phyloP scores from a whole-genome alignment of 352 stramenopile genomes.

The Globisporangium mamillatum region DNA sequence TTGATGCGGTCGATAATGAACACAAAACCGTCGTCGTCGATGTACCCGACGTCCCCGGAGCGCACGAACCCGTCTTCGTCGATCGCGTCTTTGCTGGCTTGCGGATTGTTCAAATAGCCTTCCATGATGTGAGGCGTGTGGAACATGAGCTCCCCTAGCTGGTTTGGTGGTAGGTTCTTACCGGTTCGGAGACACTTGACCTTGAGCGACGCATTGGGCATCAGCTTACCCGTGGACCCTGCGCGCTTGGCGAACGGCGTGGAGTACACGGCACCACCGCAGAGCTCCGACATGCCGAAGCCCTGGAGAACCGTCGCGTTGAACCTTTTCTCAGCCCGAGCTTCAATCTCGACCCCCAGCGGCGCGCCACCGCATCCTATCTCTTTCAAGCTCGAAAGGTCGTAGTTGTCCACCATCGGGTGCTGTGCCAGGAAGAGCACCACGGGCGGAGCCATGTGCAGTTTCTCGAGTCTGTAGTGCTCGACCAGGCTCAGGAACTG shows the following conservation, averaged over 20 bases:
- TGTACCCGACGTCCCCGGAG: slow-evolving; percentile 89
- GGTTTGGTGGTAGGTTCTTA: slow-evolving; percentile 26
- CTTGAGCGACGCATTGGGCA: slow-evolving; percentile 34
- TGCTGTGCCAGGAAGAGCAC: slow-evolving; percentile 78
- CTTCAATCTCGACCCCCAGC: slow-evolving; percentile 68
- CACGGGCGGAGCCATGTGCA: slow-evolving; percentile 83
- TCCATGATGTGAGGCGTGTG: slow-evolving; percentile 30
- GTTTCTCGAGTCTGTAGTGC: slow-evolving; percentile 53
- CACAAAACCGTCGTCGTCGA: slow-evolving; percentile 92
- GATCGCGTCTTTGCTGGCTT: slow-evolving; percentile 81
- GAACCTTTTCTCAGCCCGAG: slow-evolving; percentile 54
- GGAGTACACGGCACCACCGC: slow-evolving; percentile 1
- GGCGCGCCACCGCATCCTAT: slow-evolving; percentile 82
- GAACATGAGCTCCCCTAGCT: slow-evolving; percentile 69
- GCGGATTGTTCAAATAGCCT: slow-evolving; percentile 86
- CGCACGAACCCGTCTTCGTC: slow-evolving; percentile 78
- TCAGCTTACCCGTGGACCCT: slow-evolving; percentile 25
- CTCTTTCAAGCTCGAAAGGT: slow-evolving; percentile 65
- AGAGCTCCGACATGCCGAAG: slow-evolving; percentile 58
- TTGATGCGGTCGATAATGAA: slow-evolving; percentile 93
- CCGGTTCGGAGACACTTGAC: slow-evolving; percentile 38
- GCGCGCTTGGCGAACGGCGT: slow-evolving; percentile 8
- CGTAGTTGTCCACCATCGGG: slow-evolving; percentile 84
- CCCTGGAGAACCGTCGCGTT: slow-evolving; percentile 33
- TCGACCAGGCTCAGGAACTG: slow-evolving; percentile 79